Base-by-base conservation (phyloP, 352 stramenopile genomes). In the Globisporangium iwayamae region DNA sequence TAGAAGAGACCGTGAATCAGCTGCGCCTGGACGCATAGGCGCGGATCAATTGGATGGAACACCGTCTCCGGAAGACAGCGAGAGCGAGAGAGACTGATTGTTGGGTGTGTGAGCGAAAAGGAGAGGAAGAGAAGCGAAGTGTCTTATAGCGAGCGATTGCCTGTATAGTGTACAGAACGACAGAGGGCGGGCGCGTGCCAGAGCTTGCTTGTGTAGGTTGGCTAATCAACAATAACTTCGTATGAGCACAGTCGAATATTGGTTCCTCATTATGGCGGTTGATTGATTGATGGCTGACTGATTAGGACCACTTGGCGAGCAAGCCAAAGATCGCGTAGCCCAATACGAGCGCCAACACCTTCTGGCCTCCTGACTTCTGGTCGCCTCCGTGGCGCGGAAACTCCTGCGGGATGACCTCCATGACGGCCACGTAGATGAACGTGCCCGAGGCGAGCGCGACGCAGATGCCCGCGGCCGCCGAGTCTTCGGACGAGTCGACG, bases 381-480 rank as follows among this genome's bases (percentile, higher is more conserved):
- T 56, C 41, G 25, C 25, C 25, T 4, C 59, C 71, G 51, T 87
- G 71, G 56, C 78, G 75, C 22, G 79, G 72, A 57, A 93, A 93
- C 65, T 91, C 82, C 56, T 90, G 79, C n/a, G 84, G 84, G 51
- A 93, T 89, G 16, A 93, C 83, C 55, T 93, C 84, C 84, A 93
- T 93, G 28, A 93, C 84, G 0, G 84, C 84, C 36, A 93, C 84
- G 63, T 93, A 93, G 64, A 93, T 93, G 69, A 93, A 93, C 18
- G 84, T 91, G 22, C 84, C 84, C 1, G 80, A 89, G 2, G 84
- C 81, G 6, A 93, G 71, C 30, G 84, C 84, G n/a, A 93, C 77
- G 56, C 84, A 72, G 50, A 83, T 81, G 18, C 75, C 75, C 2
- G 73, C 75, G 18, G 70, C 72, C 2, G 75, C 75, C 66, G 75